A percentile compares a stretch with the other conserved stretches of the same genome.
These are phyloP conservation scores for Trypanosoma congolense DNA, from an alignment of 208 protist genomes.

Conservation along the genomic window DNA sequence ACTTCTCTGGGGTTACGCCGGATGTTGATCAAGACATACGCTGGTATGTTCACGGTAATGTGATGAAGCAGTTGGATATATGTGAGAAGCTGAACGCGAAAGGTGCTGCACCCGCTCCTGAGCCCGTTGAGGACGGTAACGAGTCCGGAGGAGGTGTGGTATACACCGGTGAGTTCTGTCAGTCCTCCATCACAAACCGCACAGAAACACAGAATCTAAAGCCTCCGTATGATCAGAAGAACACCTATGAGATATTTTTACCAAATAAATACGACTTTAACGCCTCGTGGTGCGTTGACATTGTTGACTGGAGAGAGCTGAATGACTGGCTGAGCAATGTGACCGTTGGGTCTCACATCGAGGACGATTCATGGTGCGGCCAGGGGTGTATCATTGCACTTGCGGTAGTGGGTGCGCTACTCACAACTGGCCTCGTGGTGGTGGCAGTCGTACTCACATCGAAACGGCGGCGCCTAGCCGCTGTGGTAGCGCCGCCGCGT, in stretches of 20 bases:
- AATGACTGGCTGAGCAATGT: constrained; percentile 21
- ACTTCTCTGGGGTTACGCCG: constrained; percentile 22
- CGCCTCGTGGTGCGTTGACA: constrained; percentile 34
- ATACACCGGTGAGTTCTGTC: too few relatives aligned
- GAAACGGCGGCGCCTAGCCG: constrained; percentile 63
- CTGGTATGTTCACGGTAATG: constrained; percentile 26
- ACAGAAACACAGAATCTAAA: constrained; percentile 17
- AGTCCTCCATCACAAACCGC: constrained; percentile 40
- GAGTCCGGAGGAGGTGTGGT: too few relatives aligned
- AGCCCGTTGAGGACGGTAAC: background rate
- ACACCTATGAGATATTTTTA: constrained; percentile 40
- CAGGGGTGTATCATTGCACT: constrained; percentile 74
- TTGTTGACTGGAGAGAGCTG: constrained; percentile 32
- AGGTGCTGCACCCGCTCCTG: background rate
- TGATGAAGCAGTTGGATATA: constrained; percentile 20
- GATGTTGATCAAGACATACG: constrained; percentile 36
- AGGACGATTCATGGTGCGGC: constrained; percentile 22
- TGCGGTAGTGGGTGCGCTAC: constrained; percentile 53
- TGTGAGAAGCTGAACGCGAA: constrained; percentile 2
- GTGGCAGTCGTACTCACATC: constrained; percentile 56
- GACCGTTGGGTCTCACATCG: background rate
- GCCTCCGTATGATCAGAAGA: constrained; percentile 15
- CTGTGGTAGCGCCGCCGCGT: constrained; percentile 48
- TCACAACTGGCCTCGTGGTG: constrained; percentile 46
- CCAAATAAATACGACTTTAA: constrained; percentile 35